Percentiles rank a stretch among this genome's conserved stretches.
Conservation (phyloP, 148 eudicot genomes). For the Suaeda aralocaspica region DNA sequence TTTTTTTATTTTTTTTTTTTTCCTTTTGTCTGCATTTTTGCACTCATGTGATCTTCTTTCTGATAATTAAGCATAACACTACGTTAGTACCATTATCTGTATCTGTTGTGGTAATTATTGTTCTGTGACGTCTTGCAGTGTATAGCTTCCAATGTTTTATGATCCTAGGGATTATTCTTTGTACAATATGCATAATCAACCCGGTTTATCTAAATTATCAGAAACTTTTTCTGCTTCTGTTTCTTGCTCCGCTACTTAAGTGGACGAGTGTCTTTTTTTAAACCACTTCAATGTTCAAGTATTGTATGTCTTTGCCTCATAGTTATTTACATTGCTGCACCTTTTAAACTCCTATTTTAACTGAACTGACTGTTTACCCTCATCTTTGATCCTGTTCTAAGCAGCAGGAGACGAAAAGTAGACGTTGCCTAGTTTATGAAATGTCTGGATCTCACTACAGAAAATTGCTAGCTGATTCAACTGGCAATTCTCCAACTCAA, state of each 20-base stretch:
- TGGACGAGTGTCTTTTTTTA: neutral
- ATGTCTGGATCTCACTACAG: constrained; percentile 37
- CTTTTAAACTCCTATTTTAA: neutral
- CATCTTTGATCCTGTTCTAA: constrained; percentile 9
- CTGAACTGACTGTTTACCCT: constrained; percentile 6
- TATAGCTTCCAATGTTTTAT: neutral
- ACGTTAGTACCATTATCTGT: too few species aligned
- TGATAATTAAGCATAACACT: too few species aligned
- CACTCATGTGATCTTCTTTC: too few species aligned
- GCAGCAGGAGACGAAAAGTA: constrained; percentile 34
- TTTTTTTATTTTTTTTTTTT: too few species aligned
- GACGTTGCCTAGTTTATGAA: constrained; percentile 43
- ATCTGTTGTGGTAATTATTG: neutral
- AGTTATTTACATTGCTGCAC: neutral
- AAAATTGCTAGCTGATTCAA: constrained; percentile 30
- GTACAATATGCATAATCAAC: neutral
- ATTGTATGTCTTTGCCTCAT: neutral
- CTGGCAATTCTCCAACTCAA: constrained; percentile 21
- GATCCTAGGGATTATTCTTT: neutral
- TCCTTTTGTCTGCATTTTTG: too few species aligned
- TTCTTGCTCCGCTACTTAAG: neutral
- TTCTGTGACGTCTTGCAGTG: neutral
- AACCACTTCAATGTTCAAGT: neutral
- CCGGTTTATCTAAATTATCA: neutral
- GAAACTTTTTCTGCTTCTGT: neutral